Base-by-base conservation (phyloP, 306 rosid species). In the Pachyrhizus erosus region DNA sequence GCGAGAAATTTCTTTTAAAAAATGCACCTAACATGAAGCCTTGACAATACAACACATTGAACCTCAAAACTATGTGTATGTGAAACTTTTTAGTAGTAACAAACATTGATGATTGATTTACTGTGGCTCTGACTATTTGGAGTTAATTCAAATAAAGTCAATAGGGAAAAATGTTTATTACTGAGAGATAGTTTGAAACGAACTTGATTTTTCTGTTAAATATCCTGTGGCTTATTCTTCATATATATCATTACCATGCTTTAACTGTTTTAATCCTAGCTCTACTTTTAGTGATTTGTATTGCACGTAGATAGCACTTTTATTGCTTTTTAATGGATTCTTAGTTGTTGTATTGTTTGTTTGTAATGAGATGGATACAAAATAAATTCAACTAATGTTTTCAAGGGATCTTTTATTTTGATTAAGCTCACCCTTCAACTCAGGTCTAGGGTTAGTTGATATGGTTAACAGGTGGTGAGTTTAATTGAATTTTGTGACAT, bases 1-100 rank as follows among this genome's bases (percentile, higher is more conserved):
- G 77, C 33, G 43, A 29, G 77, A 57, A 79, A 52, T 4, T 70
- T 18, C 75, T 61, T 71, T 51, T 33, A 2, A 23, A 72, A 70
- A 13, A 5, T 46, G 20, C 1, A 11, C 71, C 23, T 64, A 40
- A 39, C 62, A 60, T 2, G 51, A 45, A 70, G 42, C 37, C 29
- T n/a, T 37, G 51, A 45, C 64, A 42, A 17, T 27, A 54, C 33
- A 70, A 20, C 27, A 18, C 26, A 29, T 9, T 11, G 42, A 78
- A 65, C 49, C 34, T 42, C 64, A 54, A 62, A 84, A 40, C 43
- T 27, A 6, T 24, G 20, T 40, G 52, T 26, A 31, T 21, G 2
- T 64, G 2, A 40, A 17, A 9, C 33, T 49, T 61, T 29, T 29
- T 14, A 71, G 76, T 49, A n/a, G 72, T 17, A 46, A 29, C 49